Conservation (phyloP, 768 basidiomycete genomes). For the Amanita muscaria region DNA sequence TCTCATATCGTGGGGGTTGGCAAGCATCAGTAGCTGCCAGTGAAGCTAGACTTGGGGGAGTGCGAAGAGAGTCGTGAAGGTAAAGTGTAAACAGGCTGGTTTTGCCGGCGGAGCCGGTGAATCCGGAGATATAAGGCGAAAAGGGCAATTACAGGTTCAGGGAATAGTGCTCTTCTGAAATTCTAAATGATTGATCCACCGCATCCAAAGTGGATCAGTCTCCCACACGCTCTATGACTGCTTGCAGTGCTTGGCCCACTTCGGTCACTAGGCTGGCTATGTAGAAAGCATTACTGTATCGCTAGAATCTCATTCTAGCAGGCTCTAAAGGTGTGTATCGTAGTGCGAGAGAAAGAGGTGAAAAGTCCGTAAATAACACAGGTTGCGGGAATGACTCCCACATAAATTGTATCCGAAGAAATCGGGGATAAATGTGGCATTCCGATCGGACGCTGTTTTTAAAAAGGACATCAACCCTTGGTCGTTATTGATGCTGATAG, state of each 20-base stretch:
- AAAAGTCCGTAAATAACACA: too few species aligned
- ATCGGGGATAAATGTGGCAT: slow-evolving; percentile 6
- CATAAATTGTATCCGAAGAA: slow-evolving; percentile 1
- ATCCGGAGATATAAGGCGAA: slow-evolving; percentile 7
- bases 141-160: slow-evolving; percentile 8
- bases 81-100: slow-evolving; percentile 1
- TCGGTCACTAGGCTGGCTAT: not conserved
- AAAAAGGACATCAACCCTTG: slow-evolving; percentile 44
- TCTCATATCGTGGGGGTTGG: not conserved
- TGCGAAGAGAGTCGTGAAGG: slow-evolving; percentile 1
- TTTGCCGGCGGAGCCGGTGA: slow-evolving; percentile 8
- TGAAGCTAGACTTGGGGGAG: not conserved
- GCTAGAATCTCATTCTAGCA: too few species aligned
- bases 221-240: not conserved
- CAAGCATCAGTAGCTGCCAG: not conserved
- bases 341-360: too few species aligned
- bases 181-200: slow-evolving; percentile 9
- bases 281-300: not conserved
- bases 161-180: slow-evolving; percentile 2
- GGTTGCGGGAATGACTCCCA: too few species aligned
- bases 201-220: slow-evolving; percentile 5
- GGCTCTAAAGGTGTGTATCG: too few species aligned
- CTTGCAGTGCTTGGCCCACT: not conserved
- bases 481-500: slow-evolving; percentile 32
- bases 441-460: slow-evolving; percentile 15